Percentiles rank a stretch among this genome's conserved stretches.
Conservation (phyloP, 2,329 filamentous ascomycete genomes). For the Ceratocystis diversiconidia region DNA sequence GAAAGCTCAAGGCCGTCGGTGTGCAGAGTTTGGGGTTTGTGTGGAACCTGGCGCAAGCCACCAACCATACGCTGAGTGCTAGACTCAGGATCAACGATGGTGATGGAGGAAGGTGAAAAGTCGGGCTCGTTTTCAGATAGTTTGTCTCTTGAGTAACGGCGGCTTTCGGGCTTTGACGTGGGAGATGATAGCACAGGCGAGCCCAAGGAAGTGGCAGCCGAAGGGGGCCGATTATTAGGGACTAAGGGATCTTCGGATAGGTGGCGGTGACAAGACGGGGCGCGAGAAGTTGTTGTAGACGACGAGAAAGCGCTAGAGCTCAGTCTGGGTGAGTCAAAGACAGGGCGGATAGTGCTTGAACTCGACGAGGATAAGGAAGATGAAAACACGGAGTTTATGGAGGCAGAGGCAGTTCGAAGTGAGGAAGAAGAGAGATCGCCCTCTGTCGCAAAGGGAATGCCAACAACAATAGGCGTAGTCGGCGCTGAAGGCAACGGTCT, state of each 20-base stretch:
- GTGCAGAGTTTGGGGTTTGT: slow-evolving; percentile 24
- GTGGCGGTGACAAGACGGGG: slow-evolving; percentile 13
- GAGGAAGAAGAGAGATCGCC: slow-evolving; percentile 7
- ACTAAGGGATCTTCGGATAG: slow-evolving; percentile 12
- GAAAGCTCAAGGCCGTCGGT: slow-evolving; percentile 4
- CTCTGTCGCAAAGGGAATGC: slow-evolving; percentile 5
- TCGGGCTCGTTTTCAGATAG: background rate
- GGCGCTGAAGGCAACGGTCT: slow-evolving; percentile 13
- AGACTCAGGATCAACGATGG: slow-evolving; percentile 25
- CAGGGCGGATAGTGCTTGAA: slow-evolving; percentile 17
- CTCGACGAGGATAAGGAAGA: slow-evolving; percentile 15
- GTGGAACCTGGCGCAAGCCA: slow-evolving; percentile 39
- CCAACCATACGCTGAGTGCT: slow-evolving; percentile 42
- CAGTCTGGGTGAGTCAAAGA: slow-evolving; percentile 15
- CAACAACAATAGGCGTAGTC: slow-evolving; percentile 12
- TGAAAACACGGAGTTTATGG: slow-evolving; percentile 16
- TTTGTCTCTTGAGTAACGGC: slow-evolving; percentile 2
- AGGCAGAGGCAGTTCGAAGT: slow-evolving; percentile 14
- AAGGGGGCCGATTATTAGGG: slow-evolving; percentile 9
- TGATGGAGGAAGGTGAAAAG: slow-evolving; percentile 18
- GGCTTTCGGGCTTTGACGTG: background rate
- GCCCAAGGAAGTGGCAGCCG: slow-evolving; percentile 1
- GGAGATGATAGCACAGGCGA: slow-evolving; percentile 16
- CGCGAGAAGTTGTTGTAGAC: slow-evolving; percentile 11
- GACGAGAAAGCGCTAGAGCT: slow-evolving; percentile 16